phyloP scores from a whole-genome alignment of 257 asterid species.

The Solanum neorickii region DNA sequence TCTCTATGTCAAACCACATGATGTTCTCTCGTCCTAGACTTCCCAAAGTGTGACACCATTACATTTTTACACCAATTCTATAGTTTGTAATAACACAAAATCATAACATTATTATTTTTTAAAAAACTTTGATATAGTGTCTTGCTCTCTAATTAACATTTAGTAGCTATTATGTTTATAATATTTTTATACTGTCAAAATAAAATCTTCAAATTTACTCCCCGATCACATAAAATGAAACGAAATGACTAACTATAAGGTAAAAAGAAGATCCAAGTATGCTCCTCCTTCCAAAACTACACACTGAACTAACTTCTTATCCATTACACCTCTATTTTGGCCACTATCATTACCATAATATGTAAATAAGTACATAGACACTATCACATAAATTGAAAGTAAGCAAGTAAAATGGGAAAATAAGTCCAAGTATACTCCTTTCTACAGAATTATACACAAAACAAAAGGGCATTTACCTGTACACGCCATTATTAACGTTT shows the following conservation, averaged over 20 bases:
- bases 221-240: neutral
- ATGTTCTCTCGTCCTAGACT: neutral
- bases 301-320: neutral
- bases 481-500: constrained; percentile 76
- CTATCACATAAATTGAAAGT: neutral
- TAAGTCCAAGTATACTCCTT: neutral
- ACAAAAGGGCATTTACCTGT: constrained; percentile 29
- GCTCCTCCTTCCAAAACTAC: neutral
- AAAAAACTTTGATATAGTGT: neutral
- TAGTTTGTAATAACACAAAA: neutral
- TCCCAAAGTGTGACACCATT: neutral
- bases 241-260: neutral
- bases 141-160: neutral
- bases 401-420: neutral
- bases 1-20: neutral
- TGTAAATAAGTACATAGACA: neutral
- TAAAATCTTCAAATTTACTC: neutral
- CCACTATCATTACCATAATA: neutral
- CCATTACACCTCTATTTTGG: neutral
- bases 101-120: neutral
- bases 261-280: neutral
- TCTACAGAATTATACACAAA: constrained; percentile 2
- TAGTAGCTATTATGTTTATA: neutral
- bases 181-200: neutral
- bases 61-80: neutral